Evolutionary conservation across 2,329 filamentous ascomycete genomes (phyloP), one percentile per base, ranked within the genome.

Genomic region (Xylariaceae sp.): DNA sequence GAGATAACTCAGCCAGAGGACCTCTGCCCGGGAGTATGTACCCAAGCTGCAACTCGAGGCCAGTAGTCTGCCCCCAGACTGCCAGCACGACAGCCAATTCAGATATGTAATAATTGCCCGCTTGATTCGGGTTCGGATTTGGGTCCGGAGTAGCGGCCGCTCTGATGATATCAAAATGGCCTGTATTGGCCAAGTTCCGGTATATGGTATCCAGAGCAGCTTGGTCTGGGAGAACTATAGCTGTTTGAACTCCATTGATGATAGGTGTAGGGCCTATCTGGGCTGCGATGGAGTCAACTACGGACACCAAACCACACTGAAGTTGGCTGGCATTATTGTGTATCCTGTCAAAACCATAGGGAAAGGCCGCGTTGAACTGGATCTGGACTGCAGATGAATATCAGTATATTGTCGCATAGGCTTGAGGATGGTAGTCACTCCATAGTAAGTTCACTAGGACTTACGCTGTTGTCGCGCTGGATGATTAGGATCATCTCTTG

Each of bases 241-340:
- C 16, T 17, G 34, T 6, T 4, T n/a, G 11, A 6, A 41, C 35
- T 6, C 41, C 49, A n/a, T 45, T 38, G 19, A 49, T 36, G 1
- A n/a, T 33, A 1, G 42, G 42, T 9, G 35, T 17, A 11, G 17
- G 3, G 6, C 43, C 42, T 7, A 51, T 15, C 26, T 53, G 50
- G 11, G 29, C n/a, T 12, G 7, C 8, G 9, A 53, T 24, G 32
- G 44, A 52, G 16, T 54, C 40, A 11, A 2, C 13, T 7, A 54
- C 1, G 9, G 53, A 49, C 3, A 15, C 12, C n/a, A 55, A 12
- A 6, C 53, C 51, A 30, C 52, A 50, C 3, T 18, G 19, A 3
- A 42, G 19, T 2, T 11, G 9, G 1, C 2, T 2, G 9, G 19
- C 46, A 1, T 11, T 1, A 28, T 46, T 51, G 1, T 7, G 6